Evolutionary conservation across 1,284 basidiomycete genomes (phyloP).

Genomic region (Naganishia sp.): DNA sequence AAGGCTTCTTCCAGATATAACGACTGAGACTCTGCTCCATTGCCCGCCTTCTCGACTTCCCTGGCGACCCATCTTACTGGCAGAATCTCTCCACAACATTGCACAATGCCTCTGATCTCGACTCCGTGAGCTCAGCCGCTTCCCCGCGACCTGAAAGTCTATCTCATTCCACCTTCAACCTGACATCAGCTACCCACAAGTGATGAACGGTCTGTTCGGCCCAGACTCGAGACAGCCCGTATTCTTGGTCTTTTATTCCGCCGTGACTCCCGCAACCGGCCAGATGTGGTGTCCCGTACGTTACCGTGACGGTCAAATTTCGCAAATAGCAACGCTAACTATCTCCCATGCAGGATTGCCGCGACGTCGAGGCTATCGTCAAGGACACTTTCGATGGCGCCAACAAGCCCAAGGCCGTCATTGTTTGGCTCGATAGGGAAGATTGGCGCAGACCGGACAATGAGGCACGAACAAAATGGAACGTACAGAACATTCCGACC

Average conservation of each 20-base stretch:
- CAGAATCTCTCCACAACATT: background rate
- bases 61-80: too few relatives aligned
- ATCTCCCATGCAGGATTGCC: conserved; percentile 64
- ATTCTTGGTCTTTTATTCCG: conserved; percentile 54
- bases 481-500: conserved; percentile 68
- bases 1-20: too few relatives aligned
- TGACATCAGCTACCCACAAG: conserved; percentile 41
- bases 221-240: conserved; percentile 45
- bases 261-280: conserved; percentile 46
- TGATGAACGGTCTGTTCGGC: conserved; percentile 46
- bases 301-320: background rate
- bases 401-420: conserved; percentile 63
- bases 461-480: conserved; percentile 66
- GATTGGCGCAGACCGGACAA: conserved; percentile 70
- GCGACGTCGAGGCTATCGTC: conserved; percentile 65
- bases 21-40: background rate
- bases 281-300: conserved; percentile 56
- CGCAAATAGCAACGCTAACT: background rate
- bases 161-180: too few relatives aligned
- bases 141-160: background rate
- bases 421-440: conserved; percentile 70
- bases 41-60: background rate
- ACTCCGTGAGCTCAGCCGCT: background rate
- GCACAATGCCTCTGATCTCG: conserved; percentile 9
- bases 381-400: conserved; percentile 60